phyloP scores from a whole-genome alignment of 176 grass and related monocot species.

The Eremochloa ophiuroides region DNA sequence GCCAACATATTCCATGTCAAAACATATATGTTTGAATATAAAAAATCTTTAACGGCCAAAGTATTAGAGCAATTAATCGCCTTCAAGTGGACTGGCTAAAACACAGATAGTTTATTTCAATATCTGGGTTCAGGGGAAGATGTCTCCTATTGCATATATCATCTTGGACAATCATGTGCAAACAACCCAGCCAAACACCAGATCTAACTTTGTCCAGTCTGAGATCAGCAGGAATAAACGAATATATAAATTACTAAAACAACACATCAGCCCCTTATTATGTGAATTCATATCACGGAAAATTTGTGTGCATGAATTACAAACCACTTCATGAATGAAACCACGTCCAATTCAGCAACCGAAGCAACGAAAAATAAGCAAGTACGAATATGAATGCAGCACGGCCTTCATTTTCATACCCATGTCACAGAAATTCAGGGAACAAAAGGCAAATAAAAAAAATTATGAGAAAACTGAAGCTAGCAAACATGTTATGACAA shows the following conservation, averaged over 20 bases:
- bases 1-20: constrained; percentile 33
- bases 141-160: neutral
- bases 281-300: constrained; percentile 6
- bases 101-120: neutral
- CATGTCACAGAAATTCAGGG: neutral
- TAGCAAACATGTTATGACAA: constrained; percentile 19
- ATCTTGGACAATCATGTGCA: neutral
- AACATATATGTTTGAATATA: constrained; percentile 14
- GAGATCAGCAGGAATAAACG: constrained; percentile 1
- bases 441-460: neutral
- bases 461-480: neutral
- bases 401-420: neutral
- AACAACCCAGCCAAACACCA: constrained; percentile 16
- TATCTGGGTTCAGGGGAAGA: neutral
- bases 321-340: neutral
- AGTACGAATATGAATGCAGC: constrained; percentile 20
- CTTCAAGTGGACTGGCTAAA: neutral
- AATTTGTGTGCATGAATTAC: neutral
- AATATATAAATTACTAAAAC: neutral
- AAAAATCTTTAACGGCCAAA: constrained; percentile 12
- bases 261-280: neutral
- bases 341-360: neutral
- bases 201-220: neutral
- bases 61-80: neutral
- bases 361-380: neutral